These are phyloP conservation scores for Saccharomyces kudriavzevii DNA, from an alignment of 805 yeast genomes.

Conservation along the genomic window DNA sequence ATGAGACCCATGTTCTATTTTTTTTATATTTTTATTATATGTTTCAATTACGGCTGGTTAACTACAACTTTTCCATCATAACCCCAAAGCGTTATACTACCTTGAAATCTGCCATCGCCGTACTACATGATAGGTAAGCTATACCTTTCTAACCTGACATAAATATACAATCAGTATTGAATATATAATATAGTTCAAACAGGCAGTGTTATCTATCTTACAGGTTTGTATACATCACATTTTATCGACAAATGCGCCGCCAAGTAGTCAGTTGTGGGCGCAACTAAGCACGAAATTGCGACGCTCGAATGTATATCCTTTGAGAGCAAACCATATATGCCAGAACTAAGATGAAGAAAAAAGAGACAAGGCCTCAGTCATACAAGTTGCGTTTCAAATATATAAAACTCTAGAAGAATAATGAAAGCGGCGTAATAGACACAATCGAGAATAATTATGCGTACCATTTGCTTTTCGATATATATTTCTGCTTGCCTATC, in stretches of 20 bases:
- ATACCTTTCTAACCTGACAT: background rate
- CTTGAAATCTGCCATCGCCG: background rate
- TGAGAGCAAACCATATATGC: background rate
- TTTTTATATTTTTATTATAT: background rate
- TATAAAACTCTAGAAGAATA: background rate
- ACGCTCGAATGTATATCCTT: background rate
- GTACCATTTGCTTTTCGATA: background rate
- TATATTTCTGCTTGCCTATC: background rate
- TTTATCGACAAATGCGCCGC: background rate
- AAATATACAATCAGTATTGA: too few species aligned
- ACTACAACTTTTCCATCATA: too few species aligned
- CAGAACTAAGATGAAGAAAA: background rate
- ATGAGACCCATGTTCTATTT: slow-evolving; percentile 25
- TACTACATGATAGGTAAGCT: background rate
- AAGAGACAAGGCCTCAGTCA: background rate
- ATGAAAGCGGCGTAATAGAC: background rate
- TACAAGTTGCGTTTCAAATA: background rate
- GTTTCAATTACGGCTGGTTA: background rate
- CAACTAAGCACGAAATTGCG: background rate
- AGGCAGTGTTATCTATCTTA: too few species aligned
- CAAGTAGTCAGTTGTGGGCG: background rate
- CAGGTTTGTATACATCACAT: too few species aligned
- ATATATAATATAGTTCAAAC: too few species aligned
- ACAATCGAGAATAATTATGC: background rate
- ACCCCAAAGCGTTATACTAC: background rate